Conservation (phyloP, 2,329 filamentous ascomycete genomes). For the Rhynchosporium graminicola region DNA sequence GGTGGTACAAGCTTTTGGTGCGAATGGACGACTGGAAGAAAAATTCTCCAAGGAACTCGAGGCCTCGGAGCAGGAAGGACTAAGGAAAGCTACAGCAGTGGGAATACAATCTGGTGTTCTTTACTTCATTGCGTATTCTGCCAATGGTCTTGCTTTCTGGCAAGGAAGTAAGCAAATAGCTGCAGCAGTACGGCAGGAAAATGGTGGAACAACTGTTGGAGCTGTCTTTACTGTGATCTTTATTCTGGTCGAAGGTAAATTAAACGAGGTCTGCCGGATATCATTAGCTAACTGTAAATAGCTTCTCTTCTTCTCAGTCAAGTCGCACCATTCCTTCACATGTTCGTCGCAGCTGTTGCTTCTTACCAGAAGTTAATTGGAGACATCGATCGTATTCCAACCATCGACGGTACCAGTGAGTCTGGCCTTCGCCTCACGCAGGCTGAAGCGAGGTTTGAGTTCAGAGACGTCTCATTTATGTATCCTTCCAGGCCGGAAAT, state of each 20-base stretch:
- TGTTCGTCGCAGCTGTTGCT: constrained; percentile 58
- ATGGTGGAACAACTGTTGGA: constrained; percentile 32
- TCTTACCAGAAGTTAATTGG: constrained; percentile 55
- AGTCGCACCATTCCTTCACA: constrained; percentile 63
- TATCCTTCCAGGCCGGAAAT: constrained; percentile 40
- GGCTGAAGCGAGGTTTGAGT: constrained; percentile 40
- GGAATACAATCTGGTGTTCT: constrained; percentile 53
- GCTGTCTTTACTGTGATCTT: constrained; percentile 54
- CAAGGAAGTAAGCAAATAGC: constrained; percentile 55
- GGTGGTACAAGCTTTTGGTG: constrained; percentile 55
- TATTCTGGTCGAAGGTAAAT: constrained; percentile 52
- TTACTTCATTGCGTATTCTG: constrained; percentile 40
- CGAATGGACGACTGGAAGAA: constrained; percentile 50
- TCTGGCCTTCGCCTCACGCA: constrained; percentile 21
- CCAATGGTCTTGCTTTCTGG: constrained; percentile 60
- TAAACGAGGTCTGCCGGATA: neutral
- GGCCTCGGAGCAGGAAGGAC: constrained; percentile 45
- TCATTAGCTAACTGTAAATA: constrained; percentile 19
- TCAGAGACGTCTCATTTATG: constrained; percentile 39
- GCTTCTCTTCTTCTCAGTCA: constrained; percentile 59
- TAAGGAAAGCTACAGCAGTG: constrained; percentile 51
- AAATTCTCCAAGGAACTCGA: constrained; percentile 50
- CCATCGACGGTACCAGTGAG: constrained; percentile 29
- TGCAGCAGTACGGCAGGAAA: constrained; percentile 29
- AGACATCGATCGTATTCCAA: constrained; percentile 28